A percentile compares a stretch with the other conserved stretches of the same genome.
Evolutionary conservation across 768 basidiomycete species (phyloP).

Genomic region (Lactarius tabidus): DNA sequence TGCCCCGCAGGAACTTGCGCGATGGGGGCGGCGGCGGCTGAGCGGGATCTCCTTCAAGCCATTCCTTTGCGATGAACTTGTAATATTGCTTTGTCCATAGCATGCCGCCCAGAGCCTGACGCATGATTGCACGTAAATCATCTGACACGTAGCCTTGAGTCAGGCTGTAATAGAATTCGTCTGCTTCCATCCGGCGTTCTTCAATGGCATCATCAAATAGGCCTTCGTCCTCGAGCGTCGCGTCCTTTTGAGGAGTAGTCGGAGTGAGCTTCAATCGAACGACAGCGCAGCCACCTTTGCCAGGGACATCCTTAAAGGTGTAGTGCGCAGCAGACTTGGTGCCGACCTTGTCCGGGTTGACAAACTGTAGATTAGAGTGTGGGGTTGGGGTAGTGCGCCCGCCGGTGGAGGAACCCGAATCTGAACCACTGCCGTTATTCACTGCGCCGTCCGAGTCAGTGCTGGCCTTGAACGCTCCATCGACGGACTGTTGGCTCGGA

Average conservation of each 20-base stretch:
- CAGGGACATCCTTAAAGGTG: slow-evolving; percentile 79
- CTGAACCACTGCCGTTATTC: slow-evolving; percentile 31
- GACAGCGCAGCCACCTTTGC: slow-evolving; percentile 89
- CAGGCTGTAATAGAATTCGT: slow-evolving; percentile 89
- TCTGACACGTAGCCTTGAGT: slow-evolving; percentile 83
- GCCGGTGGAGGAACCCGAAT: slow-evolving; percentile 44
- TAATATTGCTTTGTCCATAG: slow-evolving; percentile 99
- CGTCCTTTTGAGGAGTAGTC: slow-evolving; percentile 64
- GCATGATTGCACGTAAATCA: slow-evolving; percentile 92
- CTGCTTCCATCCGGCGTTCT: slow-evolving; percentile 86
- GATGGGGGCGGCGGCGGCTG: slow-evolving; percentile 93
- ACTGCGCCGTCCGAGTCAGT: slow-evolving; percentile 5
- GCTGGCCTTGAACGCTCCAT: slow-evolving; percentile 22
- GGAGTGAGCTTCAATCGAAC: slow-evolving; percentile 92
- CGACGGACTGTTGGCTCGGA: slow-evolving; percentile 30
- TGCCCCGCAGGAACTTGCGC: slow-evolving; percentile 71
- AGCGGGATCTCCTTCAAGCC: slow-evolving; percentile 92
- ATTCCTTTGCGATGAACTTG: slow-evolving; percentile 92
- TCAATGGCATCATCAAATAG: slow-evolving; percentile 87
- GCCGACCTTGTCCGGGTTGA: slow-evolving; percentile 82
- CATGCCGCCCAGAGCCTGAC: slow-evolving; percentile 96
- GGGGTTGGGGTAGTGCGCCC: slow-evolving; percentile 49
- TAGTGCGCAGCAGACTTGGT: slow-evolving; percentile 96
- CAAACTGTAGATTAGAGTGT: slow-evolving; percentile 46
- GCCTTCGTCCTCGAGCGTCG: slow-evolving; percentile 81